A percentile compares a stretch with the other conserved stretches of the same genome.
Evolutionary conservation across 2,329 filamentous ascomycete species (phyloP).

Genomic region (Biscogniauxia sp.): DNA sequence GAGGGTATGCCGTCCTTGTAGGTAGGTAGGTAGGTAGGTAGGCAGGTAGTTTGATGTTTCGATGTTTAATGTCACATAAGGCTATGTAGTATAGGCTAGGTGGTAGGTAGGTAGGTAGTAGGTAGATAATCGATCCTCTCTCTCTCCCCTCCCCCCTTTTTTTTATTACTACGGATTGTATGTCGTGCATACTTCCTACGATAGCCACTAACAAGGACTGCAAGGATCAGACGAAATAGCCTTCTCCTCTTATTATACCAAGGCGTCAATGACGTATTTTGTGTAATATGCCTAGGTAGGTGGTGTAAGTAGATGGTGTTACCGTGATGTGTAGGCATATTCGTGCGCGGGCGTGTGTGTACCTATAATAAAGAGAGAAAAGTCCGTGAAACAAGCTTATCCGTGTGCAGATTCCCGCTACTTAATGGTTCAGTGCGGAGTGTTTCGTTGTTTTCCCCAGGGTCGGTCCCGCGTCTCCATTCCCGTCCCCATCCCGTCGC

Average conservation of each 20-base stretch:
- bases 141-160: too few species aligned
- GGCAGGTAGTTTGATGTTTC: too few species aligned
- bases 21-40: too few species aligned
- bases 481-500: not conserved
- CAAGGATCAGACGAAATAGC: not conserved
- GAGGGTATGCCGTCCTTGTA: too few species aligned
- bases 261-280: not conserved
- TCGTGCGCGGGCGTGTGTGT: not conserved
- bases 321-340: not conserved
- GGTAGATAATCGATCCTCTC: too few species aligned
- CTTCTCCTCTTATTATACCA: not conserved
- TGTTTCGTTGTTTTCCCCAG: not conserved
- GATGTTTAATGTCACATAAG: not conserved
- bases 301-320: not conserved
- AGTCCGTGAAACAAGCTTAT: not conserved
- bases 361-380: not conserved
- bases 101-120: too few species aligned
- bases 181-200: not conserved
- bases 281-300: not conserved
- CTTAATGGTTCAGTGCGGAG: not conserved
- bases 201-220: not conserved
- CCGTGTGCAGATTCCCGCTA: not conserved
- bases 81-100: too few species aligned
- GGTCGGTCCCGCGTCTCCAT: not conserved
- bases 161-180: not conserved